Evolutionary conservation across 164 flowering plant species (phyloP), one percentile per base, ranked within the genome.

Genomic region (Magnolia changhungtana): DNA sequence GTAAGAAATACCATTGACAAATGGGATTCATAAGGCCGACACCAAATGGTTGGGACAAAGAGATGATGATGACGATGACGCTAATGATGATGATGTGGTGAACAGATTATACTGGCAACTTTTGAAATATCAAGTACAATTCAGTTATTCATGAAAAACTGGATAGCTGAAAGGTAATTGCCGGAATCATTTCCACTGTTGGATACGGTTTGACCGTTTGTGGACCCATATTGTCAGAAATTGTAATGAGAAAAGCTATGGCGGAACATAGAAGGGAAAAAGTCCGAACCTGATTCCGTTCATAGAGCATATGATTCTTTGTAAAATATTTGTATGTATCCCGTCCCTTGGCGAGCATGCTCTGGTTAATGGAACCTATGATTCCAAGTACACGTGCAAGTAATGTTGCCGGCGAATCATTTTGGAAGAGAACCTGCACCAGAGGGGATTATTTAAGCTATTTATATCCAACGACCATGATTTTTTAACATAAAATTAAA

Each of bases 241-340:
- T 19, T 68, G 16, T 31, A 29, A 31, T 16, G 29, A 68, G 50
- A 4, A 45, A 24, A 10, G 7, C 71, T 31, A 29, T 64, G 24
- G 45, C 2, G 10, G 63, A 14, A 14, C 63, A 59, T 8, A 64
- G 10, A n/a, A 21, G 67, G 67, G 67, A 64, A 8, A 59, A 14
- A 19, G 67, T 20, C n/a, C 37, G 14, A 81, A 96, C 99, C 98
- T 91, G 98, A 81, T 94, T 93, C 78, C 93, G 84, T 81, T 96
- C 98, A 84, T 96, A 96, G 71, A 94, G 94, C 98, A 94, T 94
- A 79, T 94, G 98, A 79, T 90, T 94, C 81, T 96, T 96, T 66
- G 97, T 87, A 79, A 96, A 94, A 79, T 90, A 87, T 82, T 96
- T 96, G 88, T 90, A 90, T 50, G 97, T 88, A 82, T 92, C 98